Conservation (phyloP, 257 asterid species). For the Nicotiana noctiflora region DNA sequence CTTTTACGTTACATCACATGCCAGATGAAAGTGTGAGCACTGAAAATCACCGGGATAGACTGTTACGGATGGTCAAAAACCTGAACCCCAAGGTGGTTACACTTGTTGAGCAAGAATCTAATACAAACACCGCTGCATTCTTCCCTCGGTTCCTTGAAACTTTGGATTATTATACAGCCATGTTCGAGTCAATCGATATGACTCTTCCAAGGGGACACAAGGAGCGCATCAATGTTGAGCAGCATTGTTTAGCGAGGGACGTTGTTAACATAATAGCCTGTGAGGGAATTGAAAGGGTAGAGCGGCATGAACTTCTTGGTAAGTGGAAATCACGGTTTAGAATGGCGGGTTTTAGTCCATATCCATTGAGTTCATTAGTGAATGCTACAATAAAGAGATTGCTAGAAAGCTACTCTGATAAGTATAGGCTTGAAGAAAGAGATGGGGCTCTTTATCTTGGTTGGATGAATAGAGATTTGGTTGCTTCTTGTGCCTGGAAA, state of each 20-base stretch:
- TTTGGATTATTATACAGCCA: slow-evolving; percentile 65
- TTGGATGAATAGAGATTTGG: slow-evolving; percentile 87
- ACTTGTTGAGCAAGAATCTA: slow-evolving; percentile 78
- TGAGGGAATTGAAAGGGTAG: slow-evolving; percentile 75
- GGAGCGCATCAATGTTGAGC: slow-evolving; percentile 73
- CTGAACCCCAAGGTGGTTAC: slow-evolving; percentile 76
- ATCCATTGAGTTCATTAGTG: slow-evolving; percentile 60
- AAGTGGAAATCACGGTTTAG: slow-evolving; percentile 72
- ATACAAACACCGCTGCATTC: slow-evolving; percentile 76
- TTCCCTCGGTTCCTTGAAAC: slow-evolving; percentile 74
- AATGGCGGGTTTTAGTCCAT: slow-evolving; percentile 80
- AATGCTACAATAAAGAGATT: slow-evolving; percentile 56
- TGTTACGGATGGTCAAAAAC: slow-evolving; percentile 61
- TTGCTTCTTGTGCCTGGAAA: slow-evolving; percentile 89
- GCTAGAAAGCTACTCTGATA: slow-evolving; percentile 47
- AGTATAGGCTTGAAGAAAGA: slow-evolving; percentile 68
- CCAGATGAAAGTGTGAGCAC: slow-evolving; percentile 86
- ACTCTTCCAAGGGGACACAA: slow-evolving; percentile 58
- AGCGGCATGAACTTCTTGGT: slow-evolving; percentile 66
- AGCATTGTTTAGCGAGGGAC: slow-evolving; percentile 76
- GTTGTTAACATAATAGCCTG: slow-evolving; percentile 77
- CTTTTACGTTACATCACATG: slow-evolving; percentile 66
- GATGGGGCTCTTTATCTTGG: slow-evolving; percentile 89
- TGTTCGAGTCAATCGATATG: slow-evolving; percentile 78
- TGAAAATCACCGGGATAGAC: slow-evolving; percentile 58